phyloP scores from a whole-genome alignment of 2,329 filamentous ascomycete species.

The Aureobasidium sp. region DNA sequence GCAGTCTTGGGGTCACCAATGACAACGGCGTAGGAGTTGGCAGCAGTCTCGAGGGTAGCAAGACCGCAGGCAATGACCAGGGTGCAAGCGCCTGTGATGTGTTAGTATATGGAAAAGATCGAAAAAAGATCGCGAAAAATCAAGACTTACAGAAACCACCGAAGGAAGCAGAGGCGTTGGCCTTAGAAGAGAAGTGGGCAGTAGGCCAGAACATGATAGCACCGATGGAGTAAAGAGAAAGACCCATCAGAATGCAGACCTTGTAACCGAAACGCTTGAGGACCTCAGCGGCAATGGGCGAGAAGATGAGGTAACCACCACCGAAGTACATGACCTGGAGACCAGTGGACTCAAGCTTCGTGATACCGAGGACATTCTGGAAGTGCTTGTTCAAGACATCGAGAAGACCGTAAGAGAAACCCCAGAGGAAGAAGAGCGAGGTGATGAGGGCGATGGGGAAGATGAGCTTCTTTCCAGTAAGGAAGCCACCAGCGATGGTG shows the following conservation, averaged over 20 bases:
- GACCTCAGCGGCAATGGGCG: conserved; percentile 36
- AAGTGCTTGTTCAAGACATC: conserved; percentile 33
- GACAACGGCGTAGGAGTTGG: conserved; percentile 34
- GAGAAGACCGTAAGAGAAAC: conserved; percentile 30
- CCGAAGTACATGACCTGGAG: conserved; percentile 36
- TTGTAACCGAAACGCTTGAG: conserved; percentile 39
- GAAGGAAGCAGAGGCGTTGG: conserved; percentile 27
- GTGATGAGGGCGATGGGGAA: conserved; percentile 42
- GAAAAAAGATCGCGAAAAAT: too few relatives aligned
- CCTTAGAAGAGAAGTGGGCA: conserved; percentile 26
- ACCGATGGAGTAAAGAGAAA: conserved; percentile 30
- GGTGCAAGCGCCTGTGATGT: conserved; percentile 31
- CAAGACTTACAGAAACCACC: conserved; percentile 34
- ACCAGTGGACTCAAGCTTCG: conserved; percentile 34
- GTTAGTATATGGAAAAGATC: too few relatives aligned
- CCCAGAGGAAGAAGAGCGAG: conserved; percentile 40
- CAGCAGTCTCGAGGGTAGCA: conserved; percentile 32
- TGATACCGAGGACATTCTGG: conserved; percentile 30
- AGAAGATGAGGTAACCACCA: conserved; percentile 36
- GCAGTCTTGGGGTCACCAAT: conserved; percentile 30
- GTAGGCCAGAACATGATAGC: conserved; percentile 33
- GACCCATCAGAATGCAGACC: conserved; percentile 36
- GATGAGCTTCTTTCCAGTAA: conserved; percentile 40
- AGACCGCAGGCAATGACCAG: conserved; percentile 33
- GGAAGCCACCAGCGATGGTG: conserved; percentile 32